phyloP scores from a whole-genome alignment of 345 rosid genomes.

The Conringia planisiliqua region DNA sequence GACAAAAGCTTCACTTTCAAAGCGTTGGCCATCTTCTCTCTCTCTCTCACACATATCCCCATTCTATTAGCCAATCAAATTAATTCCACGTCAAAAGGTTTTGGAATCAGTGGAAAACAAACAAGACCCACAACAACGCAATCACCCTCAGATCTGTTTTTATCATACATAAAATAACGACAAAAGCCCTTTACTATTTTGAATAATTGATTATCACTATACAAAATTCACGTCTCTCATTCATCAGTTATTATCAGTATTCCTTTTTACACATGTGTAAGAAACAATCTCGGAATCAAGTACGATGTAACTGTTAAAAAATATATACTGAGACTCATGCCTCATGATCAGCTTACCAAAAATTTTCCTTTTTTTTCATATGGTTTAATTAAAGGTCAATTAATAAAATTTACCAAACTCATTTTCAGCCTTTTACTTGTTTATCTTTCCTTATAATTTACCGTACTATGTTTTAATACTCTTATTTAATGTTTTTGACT shows the following conservation, averaged over 20 bases:
- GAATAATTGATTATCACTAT: constrained; percentile 21
- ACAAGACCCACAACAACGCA: constrained; percentile 29
- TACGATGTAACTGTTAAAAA: constrained; percentile 14
- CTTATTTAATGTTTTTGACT: background rate
- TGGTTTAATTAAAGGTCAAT: background rate
- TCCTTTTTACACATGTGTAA: constrained; percentile 21
- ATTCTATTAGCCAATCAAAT: constrained; percentile 23
- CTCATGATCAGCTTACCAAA: background rate
- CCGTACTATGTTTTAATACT: background rate
- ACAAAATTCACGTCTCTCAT: background rate
- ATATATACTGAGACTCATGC: background rate
- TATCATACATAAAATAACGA: constrained; percentile 18
- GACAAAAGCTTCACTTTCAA: constrained; percentile 34
- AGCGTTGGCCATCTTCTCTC: constrained; percentile 27
- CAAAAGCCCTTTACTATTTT: constrained; percentile 5
- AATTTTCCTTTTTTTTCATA: background rate
- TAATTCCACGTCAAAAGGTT: constrained; percentile 13
- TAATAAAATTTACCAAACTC: background rate
- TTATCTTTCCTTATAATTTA: background rate
- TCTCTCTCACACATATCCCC: constrained; percentile 18
- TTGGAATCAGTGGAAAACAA: constrained; percentile 32
- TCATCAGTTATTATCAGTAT: constrained; percentile 17
- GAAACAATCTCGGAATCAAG: constrained; percentile 21
- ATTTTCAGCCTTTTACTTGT: background rate
- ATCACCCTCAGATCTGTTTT: constrained; percentile 25